These are phyloP conservation scores for Rubia peregrina DNA, from an alignment of 305 asterid species.

Conservation along the genomic window DNA sequence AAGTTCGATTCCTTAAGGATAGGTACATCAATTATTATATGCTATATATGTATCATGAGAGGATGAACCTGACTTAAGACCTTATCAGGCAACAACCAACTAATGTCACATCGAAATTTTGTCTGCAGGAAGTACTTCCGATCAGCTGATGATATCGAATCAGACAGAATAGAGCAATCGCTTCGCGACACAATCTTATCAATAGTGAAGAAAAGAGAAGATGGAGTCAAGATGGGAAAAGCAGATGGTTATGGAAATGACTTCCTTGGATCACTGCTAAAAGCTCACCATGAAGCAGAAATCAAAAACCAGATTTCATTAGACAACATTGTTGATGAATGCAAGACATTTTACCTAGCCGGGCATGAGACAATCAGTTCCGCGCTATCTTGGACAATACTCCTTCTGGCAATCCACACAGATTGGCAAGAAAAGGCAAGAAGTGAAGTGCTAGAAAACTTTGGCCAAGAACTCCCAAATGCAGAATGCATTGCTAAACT, in stretches of 20 bases:
- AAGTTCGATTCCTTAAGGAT: conserved; percentile 18
- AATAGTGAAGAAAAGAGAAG: conserved; percentile 34
- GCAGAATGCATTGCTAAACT: conserved; percentile 25
- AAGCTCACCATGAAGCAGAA: conserved; percentile 13
- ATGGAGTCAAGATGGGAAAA: conserved; percentile 14
- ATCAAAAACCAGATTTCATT: conserved; percentile 25
- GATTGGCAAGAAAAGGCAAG: conserved; percentile 64
- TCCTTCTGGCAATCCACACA: conserved; percentile 45
- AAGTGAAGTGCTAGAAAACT: conserved; percentile 31
- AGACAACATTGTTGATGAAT: conserved; percentile 60
- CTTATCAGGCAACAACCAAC: no score
- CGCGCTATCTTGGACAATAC: conserved; percentile 45
- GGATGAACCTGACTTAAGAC: no score
- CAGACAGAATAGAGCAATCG: conserved; percentile 44
- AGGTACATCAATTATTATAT: conserved; percentile 14
- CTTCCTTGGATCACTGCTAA: conserved; percentile 52
- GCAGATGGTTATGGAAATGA: conserved; percentile 19
- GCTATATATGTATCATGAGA: neutral
- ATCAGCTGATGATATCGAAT: conserved; percentile 36
- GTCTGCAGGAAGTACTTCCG: conserved; percentile 8
- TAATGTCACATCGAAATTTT: no score
- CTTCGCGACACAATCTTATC: neutral
- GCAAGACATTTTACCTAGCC: conserved; percentile 68
- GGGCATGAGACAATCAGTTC: conserved; percentile 62
- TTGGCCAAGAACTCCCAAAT: conserved; percentile 26